These are phyloP conservation scores for Mycena chlorophos DNA, from an alignment of 768 basidiomycete species.

Conservation along the genomic window DNA sequence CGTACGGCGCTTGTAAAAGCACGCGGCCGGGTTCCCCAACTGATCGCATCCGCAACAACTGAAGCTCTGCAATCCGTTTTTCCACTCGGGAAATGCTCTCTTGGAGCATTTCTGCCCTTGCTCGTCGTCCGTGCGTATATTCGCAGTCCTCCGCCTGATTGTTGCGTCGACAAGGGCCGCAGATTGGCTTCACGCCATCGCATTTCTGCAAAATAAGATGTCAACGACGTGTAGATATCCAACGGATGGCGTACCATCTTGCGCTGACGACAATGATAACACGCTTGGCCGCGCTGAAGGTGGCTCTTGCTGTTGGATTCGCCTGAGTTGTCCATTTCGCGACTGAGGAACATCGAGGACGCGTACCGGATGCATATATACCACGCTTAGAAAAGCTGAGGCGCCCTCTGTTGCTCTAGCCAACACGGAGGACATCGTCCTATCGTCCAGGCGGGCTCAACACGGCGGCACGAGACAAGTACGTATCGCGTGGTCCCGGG, in stretches of 20 bases:
- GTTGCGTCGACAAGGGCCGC: slow-evolving; percentile 39
- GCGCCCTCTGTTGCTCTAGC: too few relatives aligned
- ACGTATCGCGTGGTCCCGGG: too few relatives aligned
- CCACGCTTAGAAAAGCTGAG: too few relatives aligned
- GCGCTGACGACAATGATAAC: slow-evolving; percentile 4
- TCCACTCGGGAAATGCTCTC: slow-evolving; percentile 38
- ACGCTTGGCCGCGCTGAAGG: slow-evolving; percentile 14
- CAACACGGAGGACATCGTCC: too few relatives aligned
- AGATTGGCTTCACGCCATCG: slow-evolving; percentile 41
- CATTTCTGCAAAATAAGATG: slow-evolving; percentile 34
- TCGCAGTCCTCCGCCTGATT: slow-evolving; percentile 45
- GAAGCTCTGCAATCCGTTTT: slow-evolving; percentile 36
- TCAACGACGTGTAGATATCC: background rate
- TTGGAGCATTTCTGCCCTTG: slow-evolving; percentile 39
- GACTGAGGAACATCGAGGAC: too few relatives aligned
- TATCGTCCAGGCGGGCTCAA: too few relatives aligned
- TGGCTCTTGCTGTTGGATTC: background rate
- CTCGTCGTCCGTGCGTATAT: slow-evolving; percentile 42
- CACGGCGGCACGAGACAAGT: too few relatives aligned
- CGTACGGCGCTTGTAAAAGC: background rate
- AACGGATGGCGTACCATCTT: background rate
- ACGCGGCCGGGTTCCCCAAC: background rate
- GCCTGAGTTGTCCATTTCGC: too few relatives aligned
- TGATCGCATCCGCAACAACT: slow-evolving; percentile 25
- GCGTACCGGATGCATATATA: too few relatives aligned